A percentile compares a stretch with the other conserved stretches of the same genome.
Evolutionary conservation across 805 yeast genomes (phyloP).

Genomic region (Suhomyces sp.): DNA sequence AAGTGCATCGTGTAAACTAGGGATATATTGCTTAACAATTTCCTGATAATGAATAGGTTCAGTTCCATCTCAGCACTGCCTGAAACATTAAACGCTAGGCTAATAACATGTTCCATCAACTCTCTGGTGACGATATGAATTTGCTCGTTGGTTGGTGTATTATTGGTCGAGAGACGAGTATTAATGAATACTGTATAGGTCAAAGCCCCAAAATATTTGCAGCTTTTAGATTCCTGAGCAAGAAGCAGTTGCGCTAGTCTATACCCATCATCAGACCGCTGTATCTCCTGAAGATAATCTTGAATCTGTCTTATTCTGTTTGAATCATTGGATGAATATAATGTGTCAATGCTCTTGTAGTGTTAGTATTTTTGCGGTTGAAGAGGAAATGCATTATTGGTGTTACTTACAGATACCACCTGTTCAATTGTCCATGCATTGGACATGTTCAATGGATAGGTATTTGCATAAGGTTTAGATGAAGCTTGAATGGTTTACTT

Average conservation of each 20-base stretch:
- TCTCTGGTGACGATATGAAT: slow-evolving; percentile 6
- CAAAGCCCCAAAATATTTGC: slow-evolving; percentile 78
- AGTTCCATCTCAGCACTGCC: slow-evolving; percentile 6
- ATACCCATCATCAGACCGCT: slow-evolving; percentile 57
- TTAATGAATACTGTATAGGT: slow-evolving; percentile 68
- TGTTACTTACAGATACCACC: neutral
- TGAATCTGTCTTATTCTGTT: slow-evolving; percentile 47
- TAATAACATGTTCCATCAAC: slow-evolving; percentile 6
- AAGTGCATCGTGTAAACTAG: slow-evolving; percentile 44
- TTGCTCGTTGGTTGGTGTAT: neutral
- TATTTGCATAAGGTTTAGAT: no score
- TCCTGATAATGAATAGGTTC: slow-evolving; percentile 48
- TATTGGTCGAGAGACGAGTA: slow-evolving; percentile 9
- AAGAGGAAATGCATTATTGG: no score
- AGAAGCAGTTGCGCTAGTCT: slow-evolving; percentile 56
- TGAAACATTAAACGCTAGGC: slow-evolving; percentile 5
- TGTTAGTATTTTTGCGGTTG: no score
- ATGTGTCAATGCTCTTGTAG: slow-evolving; percentile 39
- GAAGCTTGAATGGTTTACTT: no score
- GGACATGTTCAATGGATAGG: no score
- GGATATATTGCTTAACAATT: slow-evolving; percentile 56
- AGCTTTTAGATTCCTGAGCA: slow-evolving; percentile 38
- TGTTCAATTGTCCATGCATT: neutral
- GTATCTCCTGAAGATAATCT: slow-evolving; percentile 54
- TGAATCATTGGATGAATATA: slow-evolving; percentile 44